Evolutionary conservation across 192 early-diverging fungal genomes (phyloP).

Genomic region (Podila epigama): DNA sequence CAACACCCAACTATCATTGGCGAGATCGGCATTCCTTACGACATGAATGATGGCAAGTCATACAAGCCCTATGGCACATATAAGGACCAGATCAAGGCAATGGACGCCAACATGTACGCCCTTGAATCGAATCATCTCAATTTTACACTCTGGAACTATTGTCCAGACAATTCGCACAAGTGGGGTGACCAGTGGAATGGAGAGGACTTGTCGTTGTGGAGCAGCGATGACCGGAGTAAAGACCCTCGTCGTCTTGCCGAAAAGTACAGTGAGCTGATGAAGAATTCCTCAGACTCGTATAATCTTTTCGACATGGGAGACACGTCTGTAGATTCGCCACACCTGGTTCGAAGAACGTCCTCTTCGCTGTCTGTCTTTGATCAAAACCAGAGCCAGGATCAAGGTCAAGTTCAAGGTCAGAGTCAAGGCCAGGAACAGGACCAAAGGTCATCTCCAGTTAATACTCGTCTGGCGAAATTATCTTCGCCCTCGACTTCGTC

Average conservation of each 20-base stretch:
- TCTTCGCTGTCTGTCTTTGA: neutral
- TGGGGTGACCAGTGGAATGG: constrained; percentile 67
- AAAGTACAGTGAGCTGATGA: constrained; percentile 1
- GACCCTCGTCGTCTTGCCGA: constrained; percentile 10
- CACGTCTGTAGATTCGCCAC: neutral
- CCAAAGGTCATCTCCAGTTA: neutral
- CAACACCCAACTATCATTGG: constrained; percentile 56
- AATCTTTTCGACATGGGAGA: constrained; percentile 16
- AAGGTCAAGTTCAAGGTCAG: no score
- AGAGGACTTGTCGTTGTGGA: constrained; percentile 59
- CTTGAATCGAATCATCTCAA: constrained; percentile 55
- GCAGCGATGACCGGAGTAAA: constrained; percentile 17
- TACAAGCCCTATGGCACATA: constrained; percentile 29
- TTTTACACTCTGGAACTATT: constrained; percentile 64
- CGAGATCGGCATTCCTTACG: constrained; percentile 64
- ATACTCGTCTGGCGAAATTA: constrained; percentile 2
- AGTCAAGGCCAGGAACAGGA: no score
- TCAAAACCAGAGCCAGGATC: no score
- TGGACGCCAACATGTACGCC: constrained; percentile 61
- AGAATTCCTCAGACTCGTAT: neutral
- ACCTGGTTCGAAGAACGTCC: neutral
- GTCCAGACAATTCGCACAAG: constrained; percentile 55
- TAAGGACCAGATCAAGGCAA: constrained; percentile 58
- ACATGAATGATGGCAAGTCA: constrained; percentile 47
- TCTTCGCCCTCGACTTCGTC: constrained; percentile 12